These are phyloP conservation scores for Colletotrichum sp. DNA, from an alignment of 2,329 filamentous ascomycete genomes.

Conservation along the genomic window DNA sequence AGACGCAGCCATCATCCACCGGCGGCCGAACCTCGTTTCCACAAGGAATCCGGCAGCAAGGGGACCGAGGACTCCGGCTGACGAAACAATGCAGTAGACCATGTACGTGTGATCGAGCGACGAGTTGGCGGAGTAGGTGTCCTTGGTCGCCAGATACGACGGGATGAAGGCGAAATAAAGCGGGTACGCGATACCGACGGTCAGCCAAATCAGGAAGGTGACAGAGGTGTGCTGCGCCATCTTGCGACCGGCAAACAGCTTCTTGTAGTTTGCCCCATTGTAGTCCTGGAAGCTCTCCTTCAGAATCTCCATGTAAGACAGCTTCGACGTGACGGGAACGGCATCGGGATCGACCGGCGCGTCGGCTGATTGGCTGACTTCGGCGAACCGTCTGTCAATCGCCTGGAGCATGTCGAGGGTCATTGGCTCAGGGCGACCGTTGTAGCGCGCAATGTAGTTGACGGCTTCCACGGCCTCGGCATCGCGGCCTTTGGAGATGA, in stretches of 20 bases:
- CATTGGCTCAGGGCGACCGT: slow-evolving; percentile 37
- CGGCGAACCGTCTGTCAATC: neutral
- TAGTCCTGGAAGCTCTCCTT: slow-evolving; percentile 19
- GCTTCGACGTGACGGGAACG: neutral
- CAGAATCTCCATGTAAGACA: slow-evolving; percentile 29
- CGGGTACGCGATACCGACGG: slow-evolving; percentile 51
- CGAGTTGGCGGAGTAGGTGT: slow-evolving; percentile 26
- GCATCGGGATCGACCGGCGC: neutral
- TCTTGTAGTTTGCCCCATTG: slow-evolving; percentile 31
- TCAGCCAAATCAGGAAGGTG: slow-evolving; percentile 47
- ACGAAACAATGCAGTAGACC: slow-evolving; percentile 40
- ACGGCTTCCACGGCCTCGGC: slow-evolving; percentile 52
- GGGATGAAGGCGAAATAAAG: slow-evolving; percentile 52
- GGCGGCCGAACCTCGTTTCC: slow-evolving; percentile 43
- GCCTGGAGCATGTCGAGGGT: slow-evolving; percentile 40
- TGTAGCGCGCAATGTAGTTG: slow-evolving; percentile 47
- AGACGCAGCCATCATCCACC: slow-evolving; percentile 49
- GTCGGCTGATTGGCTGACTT: neutral
- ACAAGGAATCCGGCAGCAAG: slow-evolving; percentile 45
- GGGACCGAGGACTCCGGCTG: slow-evolving; percentile 42
- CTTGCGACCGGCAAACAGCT: slow-evolving; percentile 33
- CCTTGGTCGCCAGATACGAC: slow-evolving; percentile 45
- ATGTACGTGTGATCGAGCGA: slow-evolving; percentile 36
- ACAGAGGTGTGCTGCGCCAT: slow-evolving; percentile 38
- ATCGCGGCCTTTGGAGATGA: slow-evolving; percentile 47